Evolutionary conservation across 257 asterid species (phyloP).

Genomic region (Nicotiana sylvestris): DNA sequence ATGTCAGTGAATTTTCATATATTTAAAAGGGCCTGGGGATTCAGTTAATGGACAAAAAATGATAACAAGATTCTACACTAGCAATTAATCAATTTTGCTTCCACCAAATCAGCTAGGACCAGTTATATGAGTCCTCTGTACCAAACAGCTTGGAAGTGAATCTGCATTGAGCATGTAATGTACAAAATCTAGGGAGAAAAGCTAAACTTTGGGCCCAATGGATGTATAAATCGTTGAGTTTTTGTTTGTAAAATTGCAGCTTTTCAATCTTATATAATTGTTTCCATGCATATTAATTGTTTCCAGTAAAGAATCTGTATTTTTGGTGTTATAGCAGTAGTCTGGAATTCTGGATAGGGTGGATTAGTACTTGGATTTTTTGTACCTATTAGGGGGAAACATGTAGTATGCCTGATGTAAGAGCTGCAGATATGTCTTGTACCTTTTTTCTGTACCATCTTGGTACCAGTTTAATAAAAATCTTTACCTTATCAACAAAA

Average conservation of each 20-base stretch:
- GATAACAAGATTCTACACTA: background rate
- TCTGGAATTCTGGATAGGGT: no score
- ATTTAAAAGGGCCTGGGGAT: background rate
- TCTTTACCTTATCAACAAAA: no score
- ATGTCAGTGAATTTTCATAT: background rate
- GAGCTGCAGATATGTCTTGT: no score
- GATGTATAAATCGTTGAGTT: background rate
- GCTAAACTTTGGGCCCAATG: background rate
- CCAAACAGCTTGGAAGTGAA: constrained; percentile 4
- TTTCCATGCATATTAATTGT: background rate
- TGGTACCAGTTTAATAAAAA: no score
- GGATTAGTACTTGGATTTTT: no score
- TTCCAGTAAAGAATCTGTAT: background rate
- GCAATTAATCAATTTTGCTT: background rate
- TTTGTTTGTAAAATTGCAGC: background rate
- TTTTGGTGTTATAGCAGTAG: no score
- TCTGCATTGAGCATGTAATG: background rate
- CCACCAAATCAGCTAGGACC: background rate
- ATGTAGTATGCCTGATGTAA: no score
- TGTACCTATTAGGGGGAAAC: no score
- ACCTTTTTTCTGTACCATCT: no score
- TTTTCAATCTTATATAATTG: background rate
- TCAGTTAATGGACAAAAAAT: background rate
- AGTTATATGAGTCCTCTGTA: background rate
- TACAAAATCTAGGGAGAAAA: background rate